Conservation (phyloP, 345 rosid species). For the Eucalyptus pumila region DNA sequence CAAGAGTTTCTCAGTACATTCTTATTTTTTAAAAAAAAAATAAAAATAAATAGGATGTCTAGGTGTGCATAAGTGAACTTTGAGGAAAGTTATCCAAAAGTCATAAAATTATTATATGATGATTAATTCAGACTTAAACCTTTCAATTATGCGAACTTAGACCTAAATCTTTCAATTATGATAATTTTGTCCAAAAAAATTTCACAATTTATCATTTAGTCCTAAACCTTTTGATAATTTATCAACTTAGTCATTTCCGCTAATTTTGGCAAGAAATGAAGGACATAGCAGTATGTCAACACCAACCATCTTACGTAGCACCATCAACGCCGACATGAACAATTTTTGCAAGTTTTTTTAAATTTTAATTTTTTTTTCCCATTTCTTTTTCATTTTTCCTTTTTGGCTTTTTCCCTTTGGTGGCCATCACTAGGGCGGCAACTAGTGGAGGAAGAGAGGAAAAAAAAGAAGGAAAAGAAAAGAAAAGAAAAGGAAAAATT, state of each 20-base stretch:
- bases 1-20: background rate
- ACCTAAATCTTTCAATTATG: background rate
- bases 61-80: background rate
- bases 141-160: background rate
- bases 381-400: too few relatives aligned
- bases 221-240: background rate
- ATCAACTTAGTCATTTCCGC: rapidly evolving
- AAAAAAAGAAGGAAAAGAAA: too few relatives aligned
- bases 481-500: too few relatives aligned
- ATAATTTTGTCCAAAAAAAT: too few relatives aligned
- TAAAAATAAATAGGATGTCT: too few relatives aligned
- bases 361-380: too few relatives aligned
- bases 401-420: background rate
- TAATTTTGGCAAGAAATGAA: too few relatives aligned
- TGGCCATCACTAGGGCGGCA: background rate
- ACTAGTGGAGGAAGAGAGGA: background rate
- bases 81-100: too few relatives aligned
- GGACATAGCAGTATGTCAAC: background rate
- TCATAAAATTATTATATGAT: too few relatives aligned
- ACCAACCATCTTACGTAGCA: background rate
- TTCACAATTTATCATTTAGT: too few relatives aligned
- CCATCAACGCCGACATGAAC: background rate
- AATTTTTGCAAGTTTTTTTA: too few relatives aligned
- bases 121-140: background rate
- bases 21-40: background rate